phyloP scores from a whole-genome alignment of 2,329 filamentous ascomycete species.

The Apiospora rasikravindrae region DNA sequence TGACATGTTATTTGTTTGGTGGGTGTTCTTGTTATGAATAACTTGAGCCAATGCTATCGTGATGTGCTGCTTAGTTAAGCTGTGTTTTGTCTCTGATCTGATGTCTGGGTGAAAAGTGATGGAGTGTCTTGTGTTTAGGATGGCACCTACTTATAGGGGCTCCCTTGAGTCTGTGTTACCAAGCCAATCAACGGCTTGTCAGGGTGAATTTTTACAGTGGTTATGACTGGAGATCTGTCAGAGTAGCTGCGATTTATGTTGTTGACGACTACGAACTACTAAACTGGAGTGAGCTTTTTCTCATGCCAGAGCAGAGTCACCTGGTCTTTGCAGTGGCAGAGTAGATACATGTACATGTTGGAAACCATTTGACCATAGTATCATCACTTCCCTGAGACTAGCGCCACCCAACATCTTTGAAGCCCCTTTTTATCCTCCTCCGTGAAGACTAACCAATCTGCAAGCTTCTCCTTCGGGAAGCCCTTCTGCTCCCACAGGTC shows the following conservation, averaged over 20 bases:
- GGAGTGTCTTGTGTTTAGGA: neutral
- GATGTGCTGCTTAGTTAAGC: neutral
- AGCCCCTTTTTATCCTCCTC: slow-evolving; percentile 26
- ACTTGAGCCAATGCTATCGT: neutral
- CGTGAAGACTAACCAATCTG: slow-evolving; percentile 28
- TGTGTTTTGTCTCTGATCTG: neutral
- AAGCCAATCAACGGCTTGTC: neutral
- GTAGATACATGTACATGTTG: neutral
- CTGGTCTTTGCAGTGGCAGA: neutral
- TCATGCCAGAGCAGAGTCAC: neutral
- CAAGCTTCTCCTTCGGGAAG: slow-evolving; percentile 30
- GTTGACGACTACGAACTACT: too few species aligned
- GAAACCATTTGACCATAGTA: neutral
- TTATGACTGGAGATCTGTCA: neutral
- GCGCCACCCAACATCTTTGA: slow-evolving; percentile 25
- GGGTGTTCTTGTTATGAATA: neutral
- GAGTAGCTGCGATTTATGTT: neutral
- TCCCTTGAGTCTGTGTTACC: neutral
- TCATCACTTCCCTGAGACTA: neutral
- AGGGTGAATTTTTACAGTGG: neutral
- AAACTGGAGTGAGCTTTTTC: neutral
- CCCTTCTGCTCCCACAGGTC: slow-evolving; percentile 29
- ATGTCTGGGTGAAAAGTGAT: neutral
- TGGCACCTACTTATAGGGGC: neutral
- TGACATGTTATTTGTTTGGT: neutral